Conservation (phyloP, 1,284 basidiomycete genomes). For the Coniferiporia weirii region DNA sequence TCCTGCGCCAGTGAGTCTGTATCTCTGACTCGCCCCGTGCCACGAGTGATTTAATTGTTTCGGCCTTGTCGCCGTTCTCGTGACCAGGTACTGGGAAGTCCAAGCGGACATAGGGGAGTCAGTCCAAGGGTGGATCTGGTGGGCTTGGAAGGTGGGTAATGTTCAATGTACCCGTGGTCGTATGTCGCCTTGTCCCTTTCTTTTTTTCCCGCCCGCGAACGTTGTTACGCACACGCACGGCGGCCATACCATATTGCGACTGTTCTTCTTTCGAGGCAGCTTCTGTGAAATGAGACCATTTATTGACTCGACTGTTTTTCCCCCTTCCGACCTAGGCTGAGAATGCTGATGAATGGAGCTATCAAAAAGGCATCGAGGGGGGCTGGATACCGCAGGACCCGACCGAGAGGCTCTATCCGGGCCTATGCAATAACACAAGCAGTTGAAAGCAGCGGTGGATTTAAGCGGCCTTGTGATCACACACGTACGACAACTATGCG, state of each 20-base stretch:
- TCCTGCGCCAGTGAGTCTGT: conserved; percentile 49
- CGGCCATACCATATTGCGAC: neutral
- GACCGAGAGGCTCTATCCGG: conserved; percentile 53
- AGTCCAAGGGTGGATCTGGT: conserved; percentile 76
- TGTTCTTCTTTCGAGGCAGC: neutral
- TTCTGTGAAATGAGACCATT: neutral
- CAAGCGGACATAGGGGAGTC: conserved; percentile 64
- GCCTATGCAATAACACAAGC: conserved; percentile 39
- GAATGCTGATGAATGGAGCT: conserved; percentile 72
- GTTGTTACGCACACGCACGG: too few species aligned
- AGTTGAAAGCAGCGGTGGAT: neutral
- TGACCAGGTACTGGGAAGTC: conserved; percentile 67
- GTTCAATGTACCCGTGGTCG: neutral
- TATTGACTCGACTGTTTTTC: neutral
- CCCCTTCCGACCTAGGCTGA: conserved; percentile 39
- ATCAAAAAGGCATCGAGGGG: conserved; percentile 60
- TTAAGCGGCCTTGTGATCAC: neutral
- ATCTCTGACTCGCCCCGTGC: neutral
- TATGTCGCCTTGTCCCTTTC: neutral
- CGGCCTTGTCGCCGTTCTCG: neutral
- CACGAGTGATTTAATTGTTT: neutral
- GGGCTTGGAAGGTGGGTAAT: conserved; percentile 71
- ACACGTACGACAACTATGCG: neutral
- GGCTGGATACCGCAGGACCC: conserved; percentile 72
- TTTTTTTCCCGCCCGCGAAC: neutral